A percentile compares a stretch with the other conserved stretches of the same genome.
Evolutionary conservation across 2,329 filamentous ascomycete genomes (phyloP).

Genomic region (Ustilaginoidea virens): DNA sequence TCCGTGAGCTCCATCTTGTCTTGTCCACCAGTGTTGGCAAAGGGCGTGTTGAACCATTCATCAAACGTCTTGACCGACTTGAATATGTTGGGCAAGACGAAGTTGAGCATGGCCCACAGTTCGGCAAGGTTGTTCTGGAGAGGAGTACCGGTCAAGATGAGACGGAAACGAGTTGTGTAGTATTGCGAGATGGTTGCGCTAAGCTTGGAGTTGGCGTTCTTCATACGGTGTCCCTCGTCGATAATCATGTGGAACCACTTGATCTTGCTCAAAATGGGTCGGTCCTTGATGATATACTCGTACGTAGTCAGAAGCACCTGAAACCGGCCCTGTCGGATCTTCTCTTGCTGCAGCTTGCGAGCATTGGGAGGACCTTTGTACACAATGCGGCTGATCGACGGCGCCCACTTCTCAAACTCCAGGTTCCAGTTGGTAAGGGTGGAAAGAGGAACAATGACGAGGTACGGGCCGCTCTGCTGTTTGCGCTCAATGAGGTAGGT

Average conservation of each 20-base stretch:
- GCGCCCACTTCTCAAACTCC: slow-evolving; percentile 98
- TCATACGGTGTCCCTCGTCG: slow-evolving; percentile 98
- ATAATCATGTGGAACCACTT: slow-evolving; percentile 99
- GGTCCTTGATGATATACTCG: slow-evolving; percentile 99
- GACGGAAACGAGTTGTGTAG: slow-evolving; percentile 85
- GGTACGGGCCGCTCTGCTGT: slow-evolving; percentile 76
- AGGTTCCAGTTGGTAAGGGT: slow-evolving; percentile 97
- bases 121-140: slow-evolving; percentile 94
- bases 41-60: slow-evolving; percentile 99
- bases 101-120: slow-evolving; percentile 96
- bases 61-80: slow-evolving; percentile 98
- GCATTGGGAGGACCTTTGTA: slow-evolving; percentile 90
- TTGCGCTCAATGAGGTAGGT: slow-evolving; percentile 96
- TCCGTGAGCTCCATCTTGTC: slow-evolving; percentile 98
- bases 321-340: slow-evolving; percentile 88
- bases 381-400: slow-evolving; percentile 69
- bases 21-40: slow-evolving; percentile 93
- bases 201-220: slow-evolving; percentile 92
- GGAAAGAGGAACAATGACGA: slow-evolving; percentile 93
- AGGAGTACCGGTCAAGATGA: slow-evolving; percentile 94
- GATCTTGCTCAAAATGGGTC: slow-evolving; percentile 88
- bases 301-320: slow-evolving; percentile 95
- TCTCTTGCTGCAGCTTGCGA: slow-evolving; percentile 81
- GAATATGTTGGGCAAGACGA: slow-evolving; percentile 95
- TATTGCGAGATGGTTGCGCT: slow-evolving; percentile 90